Conservation (phyloP, 2,329 filamentous ascomycete genomes). For the Dothideomycetes sp. region DNA sequence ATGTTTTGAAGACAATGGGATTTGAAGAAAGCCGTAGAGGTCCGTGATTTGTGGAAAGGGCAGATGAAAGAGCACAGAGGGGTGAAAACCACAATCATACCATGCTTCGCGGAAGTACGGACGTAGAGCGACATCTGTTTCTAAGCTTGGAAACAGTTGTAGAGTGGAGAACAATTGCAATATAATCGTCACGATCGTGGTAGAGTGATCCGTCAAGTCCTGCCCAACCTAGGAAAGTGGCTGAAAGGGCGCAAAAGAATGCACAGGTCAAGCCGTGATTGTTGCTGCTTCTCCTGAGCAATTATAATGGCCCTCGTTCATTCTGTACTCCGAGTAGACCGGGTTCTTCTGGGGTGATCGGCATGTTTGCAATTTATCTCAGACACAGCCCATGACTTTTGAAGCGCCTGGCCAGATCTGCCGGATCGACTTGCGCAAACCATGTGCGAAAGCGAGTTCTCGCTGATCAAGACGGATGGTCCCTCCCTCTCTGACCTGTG, state of each 20-base stretch:
- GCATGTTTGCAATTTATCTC: constrained; percentile 8
- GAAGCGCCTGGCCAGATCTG: constrained; percentile 10
- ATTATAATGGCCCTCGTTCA: no score
- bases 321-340: no score
- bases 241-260: neutral
- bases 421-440: constrained; percentile 12
- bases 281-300: neutral
- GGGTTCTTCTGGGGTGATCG: constrained; percentile 5
- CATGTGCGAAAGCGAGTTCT: no score
- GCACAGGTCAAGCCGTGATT: neutral
- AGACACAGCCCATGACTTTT: constrained; percentile 3
- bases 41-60: neutral
- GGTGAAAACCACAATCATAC: neutral
- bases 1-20: neutral
- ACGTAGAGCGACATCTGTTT: no score
- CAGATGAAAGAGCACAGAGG: neutral
- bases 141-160: neutral
- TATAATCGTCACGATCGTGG: neutral
- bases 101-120: no score
- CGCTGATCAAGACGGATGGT: no score
- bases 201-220: neutral
- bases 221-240: neutral
- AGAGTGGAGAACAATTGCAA: neutral
- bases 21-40: neutral
- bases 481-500: constrained; percentile 7